A percentile compares a stretch with the other conserved stretches of the same genome.
phyloP scores from a whole-genome alignment of 1,284 basidiomycete species.

The Pseudozyma hubeiensis region DNA sequence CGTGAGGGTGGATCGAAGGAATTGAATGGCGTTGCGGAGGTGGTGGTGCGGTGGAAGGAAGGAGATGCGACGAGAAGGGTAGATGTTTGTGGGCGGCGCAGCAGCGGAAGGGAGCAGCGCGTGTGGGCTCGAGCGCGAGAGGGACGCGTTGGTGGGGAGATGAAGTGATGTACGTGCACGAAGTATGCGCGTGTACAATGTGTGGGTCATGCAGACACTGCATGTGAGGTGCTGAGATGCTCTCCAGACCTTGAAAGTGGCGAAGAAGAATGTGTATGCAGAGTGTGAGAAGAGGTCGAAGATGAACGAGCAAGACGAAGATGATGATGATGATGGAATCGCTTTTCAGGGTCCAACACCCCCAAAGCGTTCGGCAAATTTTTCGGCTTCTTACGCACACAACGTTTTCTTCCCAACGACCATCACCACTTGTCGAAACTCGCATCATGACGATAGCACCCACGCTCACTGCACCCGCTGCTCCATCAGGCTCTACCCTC shows the following conservation, averaged over 20 bases:
- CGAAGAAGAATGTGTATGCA: neutral
- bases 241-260: neutral
- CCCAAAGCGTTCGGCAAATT: neutral
- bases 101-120: neutral
- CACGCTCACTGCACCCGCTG: constrained; percentile 13
- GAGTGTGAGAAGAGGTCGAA: neutral
- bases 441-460: constrained; percentile 27
- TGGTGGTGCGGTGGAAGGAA: neutral
- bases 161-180: constrained; percentile 21
- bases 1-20: no score
- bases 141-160: constrained; percentile 1
- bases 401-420: neutral
- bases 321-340: neutral
- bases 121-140: neutral
- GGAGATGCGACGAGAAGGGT: neutral
- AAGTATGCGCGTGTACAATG: constrained; percentile 3
- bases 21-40: neutral
- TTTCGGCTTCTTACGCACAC: no score
- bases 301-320: neutral
- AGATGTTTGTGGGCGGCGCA: neutral
- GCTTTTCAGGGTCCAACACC: constrained; percentile 10
- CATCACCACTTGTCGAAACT: neutral
- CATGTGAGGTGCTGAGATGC: no score
- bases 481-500: constrained; percentile 4
- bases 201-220: constrained; percentile 13